phyloP scores from a whole-genome alignment of 192 early-diverging fungal genomes.

The Glomus cerebriforme region DNA sequence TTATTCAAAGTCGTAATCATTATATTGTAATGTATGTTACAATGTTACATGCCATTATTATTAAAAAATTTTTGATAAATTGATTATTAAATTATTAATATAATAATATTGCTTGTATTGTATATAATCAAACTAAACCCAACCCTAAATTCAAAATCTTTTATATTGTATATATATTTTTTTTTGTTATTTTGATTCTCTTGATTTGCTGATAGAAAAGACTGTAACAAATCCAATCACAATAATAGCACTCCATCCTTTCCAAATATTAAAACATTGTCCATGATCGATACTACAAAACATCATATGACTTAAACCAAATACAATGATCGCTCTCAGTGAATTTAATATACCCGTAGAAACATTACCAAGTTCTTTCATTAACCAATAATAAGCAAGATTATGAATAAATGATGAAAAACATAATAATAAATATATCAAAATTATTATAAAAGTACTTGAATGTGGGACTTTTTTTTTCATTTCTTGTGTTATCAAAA shows the following conservation, averaged over 20 bases:
- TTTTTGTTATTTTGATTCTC: too few relatives aligned
- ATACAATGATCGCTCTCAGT: constrained; percentile 57
- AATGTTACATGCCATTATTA: too few relatives aligned
- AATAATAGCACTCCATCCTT: constrained; percentile 50
- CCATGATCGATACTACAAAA: constrained; percentile 54
- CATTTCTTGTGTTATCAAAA: constrained; percentile 38
- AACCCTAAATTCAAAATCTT: too few relatives aligned
- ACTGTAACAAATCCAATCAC: constrained; percentile 58
- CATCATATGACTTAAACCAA: constrained; percentile 58
- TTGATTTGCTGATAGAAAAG: constrained; percentile 39
- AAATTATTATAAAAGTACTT: constrained; percentile 33
- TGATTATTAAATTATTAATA: too few relatives aligned
- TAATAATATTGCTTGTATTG: too few relatives aligned
- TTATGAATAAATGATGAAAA: constrained; percentile 52
- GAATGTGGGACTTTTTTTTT: constrained; percentile 31
- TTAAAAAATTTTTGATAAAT: too few relatives aligned
- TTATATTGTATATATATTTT: too few relatives aligned
- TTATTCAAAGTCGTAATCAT: too few relatives aligned
- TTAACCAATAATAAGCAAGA: constrained; percentile 57
- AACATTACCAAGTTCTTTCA: constrained; percentile 56
- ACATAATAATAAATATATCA: constrained; percentile 45
- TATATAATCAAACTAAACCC: too few relatives aligned
- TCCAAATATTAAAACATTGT: constrained; percentile 63
- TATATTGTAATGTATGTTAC: too few relatives aligned
- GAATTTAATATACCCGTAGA: constrained; percentile 60